Evolutionary conservation across 148 eudicot species (phyloP).

Genomic region (Silene uniflora): DNA sequence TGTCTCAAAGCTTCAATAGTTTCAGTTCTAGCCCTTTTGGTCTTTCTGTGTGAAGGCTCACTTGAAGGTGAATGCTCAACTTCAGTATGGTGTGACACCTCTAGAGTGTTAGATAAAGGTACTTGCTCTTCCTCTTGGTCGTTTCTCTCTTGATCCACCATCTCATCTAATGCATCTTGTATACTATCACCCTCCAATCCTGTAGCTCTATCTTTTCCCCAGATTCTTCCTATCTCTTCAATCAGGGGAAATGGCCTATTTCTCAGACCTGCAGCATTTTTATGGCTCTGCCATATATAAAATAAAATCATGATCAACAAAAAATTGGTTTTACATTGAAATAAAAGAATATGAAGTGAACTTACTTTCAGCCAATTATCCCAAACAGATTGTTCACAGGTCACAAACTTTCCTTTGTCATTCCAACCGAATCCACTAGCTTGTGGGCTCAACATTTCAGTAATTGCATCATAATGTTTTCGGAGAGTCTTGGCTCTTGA

Average conservation of each 20-base stretch:
- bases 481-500: background rate
- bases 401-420: conserved; percentile 6
- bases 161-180: background rate
- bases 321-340: background rate
- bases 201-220: background rate
- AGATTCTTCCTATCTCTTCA: background rate
- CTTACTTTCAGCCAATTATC: background rate
- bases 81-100: background rate
- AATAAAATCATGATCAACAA: background rate
- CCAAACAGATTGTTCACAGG: background rate
- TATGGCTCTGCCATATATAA: background rate
- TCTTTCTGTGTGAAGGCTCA: background rate
- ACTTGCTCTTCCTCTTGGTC: background rate
- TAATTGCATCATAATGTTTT: background rate
- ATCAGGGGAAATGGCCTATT: background rate
- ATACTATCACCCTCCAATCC: background rate
- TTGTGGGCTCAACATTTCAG: background rate
- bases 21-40: conserved; percentile 15
- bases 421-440: conserved; percentile 7
- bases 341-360: too few species aligned
- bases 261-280: background rate
- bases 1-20: background rate
- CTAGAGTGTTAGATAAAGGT: background rate
- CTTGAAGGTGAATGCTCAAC: background rate
- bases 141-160: background rate